Conservation (phyloP, 1,284 basidiomycete genomes). For the Ustilago shanxiensis region DNA sequence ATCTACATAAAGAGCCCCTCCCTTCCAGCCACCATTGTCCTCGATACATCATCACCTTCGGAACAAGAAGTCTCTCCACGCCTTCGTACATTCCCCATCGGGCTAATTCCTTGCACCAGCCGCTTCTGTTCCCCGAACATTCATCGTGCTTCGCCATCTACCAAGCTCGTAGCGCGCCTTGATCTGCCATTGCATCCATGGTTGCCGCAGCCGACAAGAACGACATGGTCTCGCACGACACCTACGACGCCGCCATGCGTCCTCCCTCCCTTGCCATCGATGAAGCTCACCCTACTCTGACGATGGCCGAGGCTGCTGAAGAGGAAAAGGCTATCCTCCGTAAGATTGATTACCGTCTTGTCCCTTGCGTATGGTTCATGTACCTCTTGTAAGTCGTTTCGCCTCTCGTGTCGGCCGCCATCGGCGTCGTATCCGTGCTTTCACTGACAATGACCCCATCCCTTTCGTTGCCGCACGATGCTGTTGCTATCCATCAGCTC, state of each 20-base stretch:
- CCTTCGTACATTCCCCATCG: too few relatives aligned
- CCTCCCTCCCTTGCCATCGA: conserved; percentile 20
- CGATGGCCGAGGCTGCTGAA: conserved; percentile 13
- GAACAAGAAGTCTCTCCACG: too few relatives aligned
- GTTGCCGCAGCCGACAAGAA: conserved; percentile 14
- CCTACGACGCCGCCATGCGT: conserved; percentile 12
- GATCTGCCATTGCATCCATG: too few relatives aligned
- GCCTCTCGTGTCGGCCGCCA: neutral
- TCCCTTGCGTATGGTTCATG: conserved; percentile 71
- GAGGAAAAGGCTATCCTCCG: conserved; percentile 70
- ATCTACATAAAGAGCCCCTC: neutral
- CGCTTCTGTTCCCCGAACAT: neutral
- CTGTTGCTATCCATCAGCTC: neutral
- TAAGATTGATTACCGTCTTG: conserved; percentile 70
- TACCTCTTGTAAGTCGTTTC: conserved; percentile 47
- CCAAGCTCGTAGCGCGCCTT: too few relatives aligned
- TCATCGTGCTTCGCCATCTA: too few relatives aligned
- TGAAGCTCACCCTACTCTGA: conserved; percentile 12
- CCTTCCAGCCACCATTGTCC: neutral
- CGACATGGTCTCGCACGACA: conserved; percentile 14
- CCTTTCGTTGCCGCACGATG: neutral
- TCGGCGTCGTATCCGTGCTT: too few relatives aligned
- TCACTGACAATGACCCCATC: neutral
- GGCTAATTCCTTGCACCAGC: neutral
- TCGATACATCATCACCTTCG: too few relatives aligned